phyloP scores from a whole-genome alignment of 805 yeast genomes.

The Kazachstania taianensis region DNA sequence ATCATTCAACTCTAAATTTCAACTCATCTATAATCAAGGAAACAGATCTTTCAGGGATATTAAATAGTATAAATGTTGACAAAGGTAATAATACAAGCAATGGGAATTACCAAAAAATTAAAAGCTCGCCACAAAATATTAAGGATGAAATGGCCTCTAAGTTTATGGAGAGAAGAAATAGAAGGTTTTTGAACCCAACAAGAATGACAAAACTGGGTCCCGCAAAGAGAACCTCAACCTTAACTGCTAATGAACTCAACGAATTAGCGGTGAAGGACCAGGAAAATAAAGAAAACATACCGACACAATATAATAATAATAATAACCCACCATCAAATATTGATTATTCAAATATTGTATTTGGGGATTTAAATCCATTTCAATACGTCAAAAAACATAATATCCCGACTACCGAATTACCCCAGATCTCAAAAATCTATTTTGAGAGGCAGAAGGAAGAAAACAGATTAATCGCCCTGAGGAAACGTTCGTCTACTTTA shows the following conservation, averaged over 20 bases:
- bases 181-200: slow-evolving; percentile 19
- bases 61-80: slow-evolving; percentile 2
- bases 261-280: not conserved
- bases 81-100: not conserved
- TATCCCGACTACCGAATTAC: slow-evolving; percentile 30
- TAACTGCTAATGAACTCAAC: not conserved
- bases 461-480: slow-evolving; percentile 24
- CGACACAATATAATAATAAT: too few relatives aligned
- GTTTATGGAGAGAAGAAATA: slow-evolving; percentile 20
- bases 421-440: slow-evolving; percentile 29
- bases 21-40: not conserved
- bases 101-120: slow-evolving; percentile 13
- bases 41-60: slow-evolving; percentile 1
- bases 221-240: slow-evolving; percentile 22
- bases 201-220: slow-evolving; percentile 23
- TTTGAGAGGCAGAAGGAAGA: slow-evolving; percentile 31
- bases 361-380: slow-evolving; percentile 33
- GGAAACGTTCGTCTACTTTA: slow-evolving; percentile 13
- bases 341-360: slow-evolving; percentile 20
- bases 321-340: slow-evolving; percentile 1
- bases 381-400: slow-evolving; percentile 31
- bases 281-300: not conserved
- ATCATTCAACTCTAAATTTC: slow-evolving; percentile 1
- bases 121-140: slow-evolving; percentile 18
- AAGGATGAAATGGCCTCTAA: slow-evolving; percentile 20